Percentiles rank a stretch among this genome's conserved stretches.
Evolutionary conservation across 2,329 filamentous ascomycete genomes (phyloP).

Genomic region (Ophiostoma ips): DNA sequence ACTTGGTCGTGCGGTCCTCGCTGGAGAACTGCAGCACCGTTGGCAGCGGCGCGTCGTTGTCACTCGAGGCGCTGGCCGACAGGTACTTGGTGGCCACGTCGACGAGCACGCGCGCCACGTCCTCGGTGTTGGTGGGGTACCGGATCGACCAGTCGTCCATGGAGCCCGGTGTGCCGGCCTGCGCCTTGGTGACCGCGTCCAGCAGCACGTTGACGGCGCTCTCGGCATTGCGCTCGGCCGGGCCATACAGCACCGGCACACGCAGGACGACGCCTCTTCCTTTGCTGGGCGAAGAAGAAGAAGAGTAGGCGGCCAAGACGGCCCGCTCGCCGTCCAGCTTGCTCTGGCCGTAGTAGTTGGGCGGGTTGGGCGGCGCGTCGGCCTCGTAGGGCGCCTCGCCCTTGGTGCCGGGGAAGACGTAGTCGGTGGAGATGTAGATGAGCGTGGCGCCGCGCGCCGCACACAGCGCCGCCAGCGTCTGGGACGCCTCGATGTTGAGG

Average conservation of each 20-base stretch:
- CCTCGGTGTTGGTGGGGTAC: slow-evolving; percentile 81
- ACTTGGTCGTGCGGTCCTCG: slow-evolving; percentile 79
- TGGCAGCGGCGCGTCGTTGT: slow-evolving; percentile 36
- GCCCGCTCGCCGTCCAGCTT: slow-evolving; percentile 48
- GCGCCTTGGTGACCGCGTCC: slow-evolving; percentile 60
- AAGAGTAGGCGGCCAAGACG: slow-evolving; percentile 46
- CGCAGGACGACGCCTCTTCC: slow-evolving; percentile 56
- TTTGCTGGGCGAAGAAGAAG: slow-evolving; percentile 23
- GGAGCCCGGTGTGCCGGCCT: slow-evolving; percentile 30
- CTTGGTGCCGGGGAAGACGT: slow-evolving; percentile 57
- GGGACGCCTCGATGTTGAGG: slow-evolving; percentile 62
- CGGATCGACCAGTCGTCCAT: slow-evolving; percentile 81
- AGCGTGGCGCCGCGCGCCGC: slow-evolving; percentile 46
- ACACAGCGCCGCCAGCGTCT: slow-evolving; percentile 51
- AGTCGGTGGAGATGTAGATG: slow-evolving; percentile 73
- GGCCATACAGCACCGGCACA: slow-evolving; percentile 74
- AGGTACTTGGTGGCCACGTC: slow-evolving; percentile 59
- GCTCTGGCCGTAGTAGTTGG: slow-evolving; percentile 60
- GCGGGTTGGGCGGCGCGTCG: slow-evolving; percentile 48
- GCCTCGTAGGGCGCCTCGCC: slow-evolving; percentile 77
- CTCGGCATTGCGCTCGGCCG: slow-evolving; percentile 55
- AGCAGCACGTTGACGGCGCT: slow-evolving; percentile 75
- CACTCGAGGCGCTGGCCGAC: neutral
- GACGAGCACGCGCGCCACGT: slow-evolving; percentile 55
- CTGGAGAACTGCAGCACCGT: slow-evolving; percentile 70